Evolutionary conservation across 805 yeast species (phyloP).

Genomic region (Wickerhamiella brachini): DNA sequence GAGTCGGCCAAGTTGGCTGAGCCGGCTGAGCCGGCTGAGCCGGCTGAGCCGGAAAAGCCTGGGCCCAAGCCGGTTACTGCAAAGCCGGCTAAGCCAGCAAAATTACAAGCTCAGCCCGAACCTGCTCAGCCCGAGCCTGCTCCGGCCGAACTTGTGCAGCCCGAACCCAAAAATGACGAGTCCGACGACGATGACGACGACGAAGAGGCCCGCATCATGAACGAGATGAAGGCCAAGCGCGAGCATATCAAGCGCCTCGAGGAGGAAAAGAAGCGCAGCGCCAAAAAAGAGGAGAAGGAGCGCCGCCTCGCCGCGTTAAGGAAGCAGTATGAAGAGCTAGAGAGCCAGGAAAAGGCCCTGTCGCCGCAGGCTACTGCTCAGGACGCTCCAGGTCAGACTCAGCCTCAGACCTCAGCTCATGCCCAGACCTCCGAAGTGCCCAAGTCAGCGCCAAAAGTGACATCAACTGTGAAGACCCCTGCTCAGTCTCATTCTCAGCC

Average conservation of each 20-base stretch:
- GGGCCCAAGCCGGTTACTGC: background rate
- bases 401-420: background rate
- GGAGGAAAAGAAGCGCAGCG: conserved; percentile 21
- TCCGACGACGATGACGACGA: conserved; percentile 27
- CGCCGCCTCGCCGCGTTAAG: conserved; percentile 20
- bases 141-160: conserved; percentile 2
- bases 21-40: conserved; percentile 1
- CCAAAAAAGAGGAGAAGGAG: conserved; percentile 17
- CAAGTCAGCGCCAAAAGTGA: background rate
- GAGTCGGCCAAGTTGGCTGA: background rate
- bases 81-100: conserved; percentile 1
- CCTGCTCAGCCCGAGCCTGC: background rate
- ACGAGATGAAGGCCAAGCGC: conserved; percentile 27
- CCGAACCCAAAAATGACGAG: conserved; percentile 17
- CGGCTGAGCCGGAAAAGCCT: background rate
- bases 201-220: conserved; percentile 27
- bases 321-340: conserved; percentile 16
- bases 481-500: background rate
- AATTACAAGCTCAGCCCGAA: background rate
- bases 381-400: background rate
- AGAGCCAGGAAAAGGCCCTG: conserved; percentile 19
- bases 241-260: conserved; percentile 25
- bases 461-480: background rate
- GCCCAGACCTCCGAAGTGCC: background rate
- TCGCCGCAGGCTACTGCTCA: background rate